Conservation (phyloP, 23 red algal species). For the Gracilaria domingensis region DNA sequence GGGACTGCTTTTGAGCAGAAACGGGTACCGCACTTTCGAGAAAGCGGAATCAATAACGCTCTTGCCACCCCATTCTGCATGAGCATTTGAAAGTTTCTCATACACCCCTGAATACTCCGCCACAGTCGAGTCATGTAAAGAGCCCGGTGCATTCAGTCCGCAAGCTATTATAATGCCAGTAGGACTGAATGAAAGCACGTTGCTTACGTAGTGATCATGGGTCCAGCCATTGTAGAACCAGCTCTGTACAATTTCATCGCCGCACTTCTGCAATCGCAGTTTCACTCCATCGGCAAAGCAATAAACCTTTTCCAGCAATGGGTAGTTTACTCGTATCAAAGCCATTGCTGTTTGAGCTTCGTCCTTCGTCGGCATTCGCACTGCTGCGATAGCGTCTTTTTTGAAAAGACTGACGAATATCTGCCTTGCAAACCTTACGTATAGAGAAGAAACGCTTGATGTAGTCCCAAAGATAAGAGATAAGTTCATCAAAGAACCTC, state of each 20-base stretch:
- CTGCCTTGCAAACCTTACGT: slow-evolving; percentile 21
- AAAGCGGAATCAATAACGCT: slow-evolving; percentile 42
- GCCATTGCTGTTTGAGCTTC: not conserved
- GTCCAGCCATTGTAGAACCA: slow-evolving; percentile 46
- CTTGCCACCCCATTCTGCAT: not conserved
- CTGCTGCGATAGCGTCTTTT: not conserved
- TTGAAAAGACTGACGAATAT: slow-evolving; percentile 7
- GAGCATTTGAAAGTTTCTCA: slow-evolving; percentile 2
- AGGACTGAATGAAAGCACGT: slow-evolving; percentile 17
- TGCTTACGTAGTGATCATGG: slow-evolving; percentile 39
- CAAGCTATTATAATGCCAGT: slow-evolving; percentile 38
- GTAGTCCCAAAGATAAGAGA: slow-evolving; percentile 36
- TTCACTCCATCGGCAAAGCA: slow-evolving; percentile 57
- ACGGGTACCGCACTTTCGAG: not conserved
- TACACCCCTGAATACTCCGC: slow-evolving; percentile 20
- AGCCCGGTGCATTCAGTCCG: slow-evolving; percentile 35
- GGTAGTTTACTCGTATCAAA: not conserved
- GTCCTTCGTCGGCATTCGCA: not conserved
- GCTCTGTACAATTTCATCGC: slow-evolving; percentile 10
- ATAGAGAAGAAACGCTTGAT: slow-evolving; percentile 12
- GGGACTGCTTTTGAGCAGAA: slow-evolving; percentile 1
- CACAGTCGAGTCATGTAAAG: slow-evolving; percentile 27
- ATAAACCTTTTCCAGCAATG: not conserved
- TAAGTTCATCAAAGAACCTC: slow-evolving; percentile 19
- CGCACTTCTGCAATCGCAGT: slow-evolving; percentile 18